These are phyloP conservation scores for Cercospora janseana DNA, from an alignment of 2,329 filamentous ascomycete species.

Conservation along the genomic window DNA sequence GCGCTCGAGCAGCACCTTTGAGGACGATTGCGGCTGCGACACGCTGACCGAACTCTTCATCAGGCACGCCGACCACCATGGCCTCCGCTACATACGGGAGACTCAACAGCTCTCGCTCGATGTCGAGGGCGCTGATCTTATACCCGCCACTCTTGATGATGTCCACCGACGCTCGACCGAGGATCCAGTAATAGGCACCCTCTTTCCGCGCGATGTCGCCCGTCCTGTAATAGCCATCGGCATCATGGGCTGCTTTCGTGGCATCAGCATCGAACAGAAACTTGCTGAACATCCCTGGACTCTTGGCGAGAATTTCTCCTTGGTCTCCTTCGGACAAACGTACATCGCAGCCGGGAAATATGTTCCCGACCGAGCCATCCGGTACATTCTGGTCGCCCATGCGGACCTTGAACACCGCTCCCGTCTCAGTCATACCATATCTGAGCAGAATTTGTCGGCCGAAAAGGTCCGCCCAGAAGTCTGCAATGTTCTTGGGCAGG, in stretches of 20 bases:
- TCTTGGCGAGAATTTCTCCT: constrained; percentile 49
- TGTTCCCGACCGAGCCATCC: constrained; percentile 47
- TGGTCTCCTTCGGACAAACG: constrained; percentile 48
- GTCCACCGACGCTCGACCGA: constrained; percentile 53
- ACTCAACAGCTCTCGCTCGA: constrained; percentile 54
- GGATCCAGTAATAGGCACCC: constrained; percentile 52
- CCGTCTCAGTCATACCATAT: constrained; percentile 54
- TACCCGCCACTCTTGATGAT: constrained; percentile 58
- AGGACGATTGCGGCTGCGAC: constrained; percentile 54
- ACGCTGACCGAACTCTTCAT: constrained; percentile 55
- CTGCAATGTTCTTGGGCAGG: constrained; percentile 50
- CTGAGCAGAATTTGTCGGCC: constrained; percentile 47
- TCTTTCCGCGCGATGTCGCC: constrained; percentile 41
- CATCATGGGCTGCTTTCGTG: constrained; percentile 33
- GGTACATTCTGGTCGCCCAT: constrained; percentile 44
- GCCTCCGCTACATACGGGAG: constrained; percentile 52
- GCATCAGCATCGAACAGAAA: constrained; percentile 36
- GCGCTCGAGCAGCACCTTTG: constrained; percentile 36
- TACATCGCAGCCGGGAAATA: constrained; percentile 49
- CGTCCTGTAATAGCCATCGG: constrained; percentile 36
- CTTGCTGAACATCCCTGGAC: constrained; percentile 38
- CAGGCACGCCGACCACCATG: constrained; percentile 54
- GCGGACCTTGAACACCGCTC: constrained; percentile 49
- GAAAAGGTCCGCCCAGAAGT: constrained; percentile 51
- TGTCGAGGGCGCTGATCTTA: constrained; percentile 56